phyloP scores from a whole-genome alignment of 176 grass and related monocot species.

The Oryza officinalis region DNA sequence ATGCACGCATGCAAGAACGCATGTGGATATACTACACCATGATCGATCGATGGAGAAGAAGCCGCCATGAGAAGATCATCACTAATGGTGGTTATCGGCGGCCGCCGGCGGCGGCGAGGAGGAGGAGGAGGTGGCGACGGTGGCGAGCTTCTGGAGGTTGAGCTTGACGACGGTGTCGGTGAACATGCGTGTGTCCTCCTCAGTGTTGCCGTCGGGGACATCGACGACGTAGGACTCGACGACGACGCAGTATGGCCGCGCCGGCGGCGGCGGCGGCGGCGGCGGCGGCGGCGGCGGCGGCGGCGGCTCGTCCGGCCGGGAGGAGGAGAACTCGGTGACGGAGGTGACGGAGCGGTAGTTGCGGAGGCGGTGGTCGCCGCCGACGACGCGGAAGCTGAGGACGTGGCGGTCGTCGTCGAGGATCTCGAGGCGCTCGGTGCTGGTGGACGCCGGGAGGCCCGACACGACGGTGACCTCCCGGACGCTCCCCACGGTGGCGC shows the following conservation, averaged over 20 bases:
- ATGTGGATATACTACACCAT: not conserved
- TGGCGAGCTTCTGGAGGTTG: conserved; percentile 87
- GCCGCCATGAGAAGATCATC: too few relatives aligned
- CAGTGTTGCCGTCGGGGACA: conserved; percentile 82
- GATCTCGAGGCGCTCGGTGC: conserved; percentile 95
- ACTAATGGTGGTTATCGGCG: not conserved
- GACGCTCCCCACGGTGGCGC: conserved; percentile 78
- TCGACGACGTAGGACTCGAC: conserved; percentile 95
- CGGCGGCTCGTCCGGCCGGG: not conserved
- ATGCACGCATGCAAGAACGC: not conserved
- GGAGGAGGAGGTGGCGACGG: conserved; percentile 45
- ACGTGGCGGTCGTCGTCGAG: conserved; percentile 83
- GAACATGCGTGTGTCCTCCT: conserved; percentile 94
- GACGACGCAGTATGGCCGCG: conserved; percentile 60
- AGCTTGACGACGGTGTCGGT: conserved; percentile 90
- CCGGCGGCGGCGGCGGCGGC: not conserved
- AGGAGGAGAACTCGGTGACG: conserved; percentile 79
- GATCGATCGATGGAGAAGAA: not conserved
- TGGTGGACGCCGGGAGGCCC: conserved; percentile 79
- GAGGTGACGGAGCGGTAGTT: conserved; percentile 98
- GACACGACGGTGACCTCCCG: conserved; percentile 87
- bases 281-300: not conserved
- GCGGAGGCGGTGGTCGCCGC: conserved; percentile 86
- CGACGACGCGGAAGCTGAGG: conserved; percentile 91
- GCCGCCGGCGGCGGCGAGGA: not conserved